Conservation (phyloP, 164 flowering plant species). For the Annona squamosa region DNA sequence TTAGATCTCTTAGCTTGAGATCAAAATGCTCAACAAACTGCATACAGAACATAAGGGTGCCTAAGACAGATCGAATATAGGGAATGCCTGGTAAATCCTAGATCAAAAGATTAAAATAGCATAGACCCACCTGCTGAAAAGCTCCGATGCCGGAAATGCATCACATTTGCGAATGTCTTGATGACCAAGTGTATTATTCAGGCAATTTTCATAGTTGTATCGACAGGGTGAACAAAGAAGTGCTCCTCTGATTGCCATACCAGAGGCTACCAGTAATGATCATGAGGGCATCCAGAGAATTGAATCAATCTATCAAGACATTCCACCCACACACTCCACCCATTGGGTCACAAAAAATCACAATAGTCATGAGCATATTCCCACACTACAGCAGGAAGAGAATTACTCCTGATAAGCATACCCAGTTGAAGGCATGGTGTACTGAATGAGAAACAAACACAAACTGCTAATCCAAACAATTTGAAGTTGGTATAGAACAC, state of each 20-base stretch:
- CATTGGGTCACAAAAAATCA: not conserved
- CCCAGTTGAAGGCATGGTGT: not conserved
- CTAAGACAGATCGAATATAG: no score
- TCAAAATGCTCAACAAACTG: no score
- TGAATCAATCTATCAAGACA: not conserved
- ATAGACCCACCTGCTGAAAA: no score
- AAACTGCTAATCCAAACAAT: no score
- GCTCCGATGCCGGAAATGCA: no score
- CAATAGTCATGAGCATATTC: not conserved
- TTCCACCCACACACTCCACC: not conserved
- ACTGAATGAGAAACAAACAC: not conserved
- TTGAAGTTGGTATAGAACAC: not conserved
- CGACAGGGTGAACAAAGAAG: not conserved
- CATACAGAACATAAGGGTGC: no score
- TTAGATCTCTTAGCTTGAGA: no score
- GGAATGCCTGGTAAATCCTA: no score
- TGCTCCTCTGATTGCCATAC: not conserved
- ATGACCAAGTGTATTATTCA: no score
- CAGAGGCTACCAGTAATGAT: not conserved
- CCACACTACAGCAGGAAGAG: not conserved
- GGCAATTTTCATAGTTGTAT: no score
- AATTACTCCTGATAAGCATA: not conserved
- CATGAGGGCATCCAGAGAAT: not conserved
- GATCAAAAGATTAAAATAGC: no score
- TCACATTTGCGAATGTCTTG: no score